Conservation (phyloP, 345 rosid species). For the Salix suchowensis region DNA sequence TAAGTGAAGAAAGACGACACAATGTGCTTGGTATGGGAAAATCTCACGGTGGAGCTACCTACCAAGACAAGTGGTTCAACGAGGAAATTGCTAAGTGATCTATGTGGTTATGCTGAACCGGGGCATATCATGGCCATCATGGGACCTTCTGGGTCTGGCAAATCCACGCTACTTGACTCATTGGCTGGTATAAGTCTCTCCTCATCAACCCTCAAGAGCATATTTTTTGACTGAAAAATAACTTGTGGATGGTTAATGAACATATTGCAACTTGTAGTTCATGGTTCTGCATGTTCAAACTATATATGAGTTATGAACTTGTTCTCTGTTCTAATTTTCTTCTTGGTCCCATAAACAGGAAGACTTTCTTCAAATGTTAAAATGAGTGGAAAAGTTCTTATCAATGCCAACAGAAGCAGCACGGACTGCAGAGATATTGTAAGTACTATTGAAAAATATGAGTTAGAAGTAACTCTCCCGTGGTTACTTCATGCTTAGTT, state of each 20-base stretch:
- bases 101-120: constrained; percentile 30
- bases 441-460: background rate
- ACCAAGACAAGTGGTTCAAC: background rate
- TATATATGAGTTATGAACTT: background rate
- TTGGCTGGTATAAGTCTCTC: constrained; percentile 28
- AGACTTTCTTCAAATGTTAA: constrained; percentile 17
- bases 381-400: constrained; percentile 16
- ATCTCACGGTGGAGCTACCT: constrained; percentile 20
- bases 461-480: too few species aligned
- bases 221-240: background rate
- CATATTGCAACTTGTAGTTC: background rate
- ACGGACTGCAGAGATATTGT: constrained; percentile 14
- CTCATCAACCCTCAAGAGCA: background rate
- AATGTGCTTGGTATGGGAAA: constrained; percentile 31
- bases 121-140: constrained; percentile 32
- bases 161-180: constrained; percentile 38
- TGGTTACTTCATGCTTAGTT: background rate
- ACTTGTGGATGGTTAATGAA: background rate
- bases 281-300: background rate
- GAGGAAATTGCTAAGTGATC: constrained; percentile 17
- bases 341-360: background rate
- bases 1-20: too few species aligned
- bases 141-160: constrained; percentile 47
- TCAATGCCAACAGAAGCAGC: constrained; percentile 16
- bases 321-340: too few species aligned